Percentiles rank a stretch among this genome's conserved stretches.
These are phyloP conservation scores for Cucumis melo DNA, from an alignment of 306 rosid genomes.

Conservation along the genomic window DNA sequence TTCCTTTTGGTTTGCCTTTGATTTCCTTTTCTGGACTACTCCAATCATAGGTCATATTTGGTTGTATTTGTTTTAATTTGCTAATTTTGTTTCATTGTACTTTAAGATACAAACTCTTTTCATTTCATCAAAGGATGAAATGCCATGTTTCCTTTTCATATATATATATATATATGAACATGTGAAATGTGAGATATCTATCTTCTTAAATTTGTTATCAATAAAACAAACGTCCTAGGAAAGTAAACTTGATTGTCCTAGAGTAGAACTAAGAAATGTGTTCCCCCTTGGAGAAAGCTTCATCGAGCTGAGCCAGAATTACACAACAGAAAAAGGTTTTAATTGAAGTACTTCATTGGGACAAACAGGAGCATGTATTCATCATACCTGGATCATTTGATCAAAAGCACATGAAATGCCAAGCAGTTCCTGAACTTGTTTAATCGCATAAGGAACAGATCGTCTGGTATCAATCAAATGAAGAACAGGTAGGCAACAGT, in stretches of 20 bases:
- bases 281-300: neutral
- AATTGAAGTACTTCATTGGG: neutral
- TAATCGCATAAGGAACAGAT: constrained; percentile 68
- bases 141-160: too few relatives aligned
- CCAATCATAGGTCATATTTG: too few relatives aligned
- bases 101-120: too few relatives aligned
- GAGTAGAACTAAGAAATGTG: neutral
- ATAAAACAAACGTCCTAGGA: too few relatives aligned
- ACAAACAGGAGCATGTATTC: neutral
- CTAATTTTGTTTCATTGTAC: too few relatives aligned
- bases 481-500: constrained; percentile 80
- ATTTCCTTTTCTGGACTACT: too few relatives aligned
- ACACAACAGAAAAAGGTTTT: neutral
- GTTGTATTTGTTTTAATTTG: too few relatives aligned
- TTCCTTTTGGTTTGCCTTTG: too few relatives aligned
- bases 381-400: constrained; percentile 61
- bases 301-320: neutral
- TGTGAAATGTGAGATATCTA: too few relatives aligned
- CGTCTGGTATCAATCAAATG: constrained; percentile 85
- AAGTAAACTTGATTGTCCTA: neutral
- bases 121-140: too few relatives aligned
- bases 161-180: too few relatives aligned
- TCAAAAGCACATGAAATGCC: constrained; percentile 85
- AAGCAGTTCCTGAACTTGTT: constrained; percentile 72
- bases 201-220: too few relatives aligned